Evolutionary conservation across 2,329 filamentous ascomycete species (phyloP).

Genomic region (Aspergillus eucalypticola): DNA sequence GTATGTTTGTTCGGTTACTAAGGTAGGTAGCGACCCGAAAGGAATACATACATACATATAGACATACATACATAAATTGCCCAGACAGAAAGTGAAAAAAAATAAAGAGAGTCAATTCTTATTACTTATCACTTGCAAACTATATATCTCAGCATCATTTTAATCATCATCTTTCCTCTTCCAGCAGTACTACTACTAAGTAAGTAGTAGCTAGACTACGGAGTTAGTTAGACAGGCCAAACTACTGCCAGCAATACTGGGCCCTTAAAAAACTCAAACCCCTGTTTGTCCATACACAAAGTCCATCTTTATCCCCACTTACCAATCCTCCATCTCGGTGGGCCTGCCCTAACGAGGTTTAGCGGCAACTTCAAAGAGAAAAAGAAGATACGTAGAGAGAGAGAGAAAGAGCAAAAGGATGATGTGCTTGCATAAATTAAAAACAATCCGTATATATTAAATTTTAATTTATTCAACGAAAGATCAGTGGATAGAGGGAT

Average conservation of each 20-base stretch:
- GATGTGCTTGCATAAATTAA: neutral
- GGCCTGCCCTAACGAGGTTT: neutral
- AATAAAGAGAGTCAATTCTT: too few relatives aligned
- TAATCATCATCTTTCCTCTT: neutral
- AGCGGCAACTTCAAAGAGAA: neutral
- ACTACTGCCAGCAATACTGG: constrained; percentile 6
- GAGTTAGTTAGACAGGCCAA: too few relatives aligned
- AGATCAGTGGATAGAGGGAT: neutral
- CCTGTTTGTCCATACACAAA: constrained; percentile 15
- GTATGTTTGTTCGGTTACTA: neutral
- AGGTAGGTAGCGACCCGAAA: neutral
- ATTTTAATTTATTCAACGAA: neutral
- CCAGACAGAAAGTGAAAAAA: too few relatives aligned
- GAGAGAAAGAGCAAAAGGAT: too few relatives aligned
- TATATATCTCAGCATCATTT: neutral
- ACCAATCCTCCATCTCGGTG: neutral
- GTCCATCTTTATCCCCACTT: neutral
- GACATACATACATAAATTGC: too few relatives aligned
- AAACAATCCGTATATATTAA: neutral
- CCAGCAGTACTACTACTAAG: neutral
- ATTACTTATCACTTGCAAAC: neutral
- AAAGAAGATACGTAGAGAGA: neutral
- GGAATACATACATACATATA: neutral
- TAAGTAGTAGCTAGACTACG: neutral
- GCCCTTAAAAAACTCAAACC: constrained; percentile 16